Percentiles rank a stretch among this genome's conserved stretches.
Conservation (phyloP, 2,329 filamentous ascomycete species). For the Penicillium thymicola region DNA sequence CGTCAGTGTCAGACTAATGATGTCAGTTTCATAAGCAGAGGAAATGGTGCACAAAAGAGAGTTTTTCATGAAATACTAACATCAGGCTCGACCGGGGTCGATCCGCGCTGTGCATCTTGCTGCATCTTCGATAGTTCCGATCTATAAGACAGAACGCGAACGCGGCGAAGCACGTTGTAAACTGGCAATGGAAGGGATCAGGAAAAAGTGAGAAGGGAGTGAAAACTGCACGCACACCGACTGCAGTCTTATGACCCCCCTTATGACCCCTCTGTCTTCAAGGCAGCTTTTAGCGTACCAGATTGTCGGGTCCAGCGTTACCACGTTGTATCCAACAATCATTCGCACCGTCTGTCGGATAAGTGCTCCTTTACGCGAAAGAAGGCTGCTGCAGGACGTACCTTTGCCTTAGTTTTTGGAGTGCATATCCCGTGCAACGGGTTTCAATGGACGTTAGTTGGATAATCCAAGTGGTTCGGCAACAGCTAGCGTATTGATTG, state of each 20-base stretch:
- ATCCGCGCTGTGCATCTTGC: constrained; percentile 6
- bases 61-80: constrained; percentile 16
- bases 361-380: neutral
- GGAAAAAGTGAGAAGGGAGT: constrained; percentile 3
- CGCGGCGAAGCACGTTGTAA: neutral
- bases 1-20: constrained; percentile 22
- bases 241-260: constrained; percentile 15
- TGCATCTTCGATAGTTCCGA: constrained; percentile 5
- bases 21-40: neutral
- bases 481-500: constrained; percentile 3
- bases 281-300: constrained; percentile 15
- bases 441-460: neutral
- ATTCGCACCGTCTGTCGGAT: neutral
- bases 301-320: constrained; percentile 10
- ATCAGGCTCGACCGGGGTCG: constrained; percentile 26
- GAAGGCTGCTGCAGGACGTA: neutral
- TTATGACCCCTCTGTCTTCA: constrained; percentile 18
- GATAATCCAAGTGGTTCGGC: neutral
- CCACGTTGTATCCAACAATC: neutral
- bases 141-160: neutral
- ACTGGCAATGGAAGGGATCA: constrained; percentile 16
- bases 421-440: constrained; percentile 7
- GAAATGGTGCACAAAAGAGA: neutral
- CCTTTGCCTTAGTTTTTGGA: constrained; percentile 1
- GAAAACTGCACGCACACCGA: constrained; percentile 14